Percentiles rank a stretch among this genome's conserved stretches.
phyloP scores from a whole-genome alignment of 768 basidiomycete genomes.

The Trametes elegans region DNA sequence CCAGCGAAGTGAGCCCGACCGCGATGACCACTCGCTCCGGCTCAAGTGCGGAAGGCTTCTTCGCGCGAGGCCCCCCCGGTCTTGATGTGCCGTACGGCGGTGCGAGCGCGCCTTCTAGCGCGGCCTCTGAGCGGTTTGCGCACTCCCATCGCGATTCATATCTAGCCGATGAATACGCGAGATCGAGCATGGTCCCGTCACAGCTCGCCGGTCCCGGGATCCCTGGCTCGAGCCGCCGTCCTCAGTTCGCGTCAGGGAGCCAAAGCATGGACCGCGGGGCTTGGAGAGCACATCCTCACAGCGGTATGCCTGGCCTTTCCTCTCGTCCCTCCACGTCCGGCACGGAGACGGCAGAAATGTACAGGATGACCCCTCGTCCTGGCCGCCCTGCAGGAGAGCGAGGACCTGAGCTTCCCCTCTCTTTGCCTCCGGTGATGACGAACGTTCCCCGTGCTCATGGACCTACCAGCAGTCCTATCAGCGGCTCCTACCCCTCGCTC shows the following conservation, averaged over 20 bases:
- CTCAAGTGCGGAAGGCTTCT: slow-evolving; percentile 12
- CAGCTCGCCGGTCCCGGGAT: slow-evolving; percentile 31
- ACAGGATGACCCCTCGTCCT: slow-evolving; percentile 9
- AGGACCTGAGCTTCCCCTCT: slow-evolving; percentile 11
- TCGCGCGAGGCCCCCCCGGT: slow-evolving; percentile 6
- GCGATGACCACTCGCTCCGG: slow-evolving; percentile 2
- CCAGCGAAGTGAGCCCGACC: slow-evolving; percentile 13
- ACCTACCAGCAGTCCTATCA: slow-evolving; percentile 6
- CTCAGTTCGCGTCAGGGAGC: slow-evolving; percentile 2
- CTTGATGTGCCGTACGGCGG: slow-evolving; percentile 15
- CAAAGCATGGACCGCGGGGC: slow-evolving; percentile 3
- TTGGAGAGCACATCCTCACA: background rate
- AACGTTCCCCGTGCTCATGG: slow-evolving; percentile 8
- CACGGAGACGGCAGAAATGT: slow-evolving; percentile 12
- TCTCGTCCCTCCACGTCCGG: slow-evolving; percentile 17
- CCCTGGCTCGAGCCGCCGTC: slow-evolving; percentile 22
- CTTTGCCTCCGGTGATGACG: slow-evolving; percentile 13
- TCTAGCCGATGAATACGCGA: slow-evolving; percentile 18
- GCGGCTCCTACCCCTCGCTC: slow-evolving; percentile 7
- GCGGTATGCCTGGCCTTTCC: background rate
- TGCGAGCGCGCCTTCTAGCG: slow-evolving; percentile 21
- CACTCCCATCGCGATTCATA: slow-evolving; percentile 20
- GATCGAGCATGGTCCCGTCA: slow-evolving; percentile 15
- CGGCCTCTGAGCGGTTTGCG: slow-evolving; percentile 16
- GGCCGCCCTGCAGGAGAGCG: slow-evolving; percentile 11